Evolutionary conservation across 805 yeast species (phyloP).

Genomic region (Metschnikowia proteae): DNA sequence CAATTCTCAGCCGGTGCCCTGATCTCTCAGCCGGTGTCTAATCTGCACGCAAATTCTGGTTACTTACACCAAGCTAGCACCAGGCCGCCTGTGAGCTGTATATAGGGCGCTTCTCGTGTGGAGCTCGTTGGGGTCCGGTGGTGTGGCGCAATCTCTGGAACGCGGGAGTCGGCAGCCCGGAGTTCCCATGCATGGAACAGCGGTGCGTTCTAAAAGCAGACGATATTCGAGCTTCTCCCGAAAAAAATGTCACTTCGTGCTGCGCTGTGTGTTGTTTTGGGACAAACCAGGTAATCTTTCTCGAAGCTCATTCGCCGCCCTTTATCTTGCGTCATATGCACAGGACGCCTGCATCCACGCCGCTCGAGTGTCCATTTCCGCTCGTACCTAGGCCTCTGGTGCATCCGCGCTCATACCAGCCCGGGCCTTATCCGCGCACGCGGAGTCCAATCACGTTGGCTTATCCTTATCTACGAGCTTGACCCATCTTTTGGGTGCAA

Average conservation of each 20-base stretch:
- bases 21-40: no score
- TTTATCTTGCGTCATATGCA: constrained; percentile 1
- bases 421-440: neutral
- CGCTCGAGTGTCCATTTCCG: neutral
- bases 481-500: constrained; percentile 3
- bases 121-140: no score
- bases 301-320: neutral
- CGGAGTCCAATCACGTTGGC: neutral
- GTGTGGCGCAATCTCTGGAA: no score
- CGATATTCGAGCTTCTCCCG: no score
- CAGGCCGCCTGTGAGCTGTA: no score
- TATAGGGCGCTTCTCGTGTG: no score
- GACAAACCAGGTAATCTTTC: neutral
- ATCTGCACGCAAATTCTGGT: no score
- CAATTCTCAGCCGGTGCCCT: no score
- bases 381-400: neutral
- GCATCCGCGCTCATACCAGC: neutral
- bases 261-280: neutral
- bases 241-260: no score
- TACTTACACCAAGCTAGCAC: no score
- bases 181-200: neutral
- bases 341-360: neutral
- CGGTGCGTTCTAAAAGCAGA: no score
- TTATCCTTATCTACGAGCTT: constrained; percentile 8
- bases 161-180: no score